A percentile compares a stretch with the other conserved stretches of the same genome.
These are phyloP conservation scores for Davidsoniella australis DNA, from an alignment of 2,329 filamentous ascomycete genomes.

Conservation along the genomic window DNA sequence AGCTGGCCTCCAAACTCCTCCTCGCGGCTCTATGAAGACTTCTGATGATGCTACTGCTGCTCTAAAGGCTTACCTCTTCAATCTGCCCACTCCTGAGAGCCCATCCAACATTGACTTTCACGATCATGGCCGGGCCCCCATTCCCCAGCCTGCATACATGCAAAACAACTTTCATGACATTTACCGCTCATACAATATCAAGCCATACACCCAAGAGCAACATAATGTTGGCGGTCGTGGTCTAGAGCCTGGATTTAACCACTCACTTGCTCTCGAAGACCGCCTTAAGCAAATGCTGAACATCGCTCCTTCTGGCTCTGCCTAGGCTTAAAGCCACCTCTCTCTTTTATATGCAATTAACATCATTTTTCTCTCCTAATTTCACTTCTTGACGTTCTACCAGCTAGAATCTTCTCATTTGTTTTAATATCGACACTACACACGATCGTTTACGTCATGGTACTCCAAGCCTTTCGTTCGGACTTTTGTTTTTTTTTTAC, in stretches of 20 bases:
- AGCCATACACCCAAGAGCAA: neutral
- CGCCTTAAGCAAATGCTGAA: slow-evolving; percentile 10
- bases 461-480: no score
- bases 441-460: no score
- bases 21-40: neutral
- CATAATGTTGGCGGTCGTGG: neutral
- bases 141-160: no score
- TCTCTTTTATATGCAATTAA: no score
- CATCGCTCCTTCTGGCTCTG: slow-evolving; percentile 4
- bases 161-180: neutral
- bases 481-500: no score
- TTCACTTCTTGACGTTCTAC: no score
- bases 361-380: no score
- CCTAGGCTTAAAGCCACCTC: no score
- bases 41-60: slow-evolving; percentile 27
- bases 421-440: no score
- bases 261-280: slow-evolving; percentile 7
- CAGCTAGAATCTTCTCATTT: no score
- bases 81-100: slow-evolving; percentile 13
- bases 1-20: slow-evolving; percentile 7
- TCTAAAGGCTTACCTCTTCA: slow-evolving; percentile 39
- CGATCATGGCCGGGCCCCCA: no score
- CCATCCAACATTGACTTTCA: neutral
- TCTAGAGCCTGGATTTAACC: slow-evolving; percentile 7
- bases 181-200: neutral